These are phyloP conservation scores for Lipomyces lipofer DNA, from an alignment of 805 yeast species.

Conservation along the genomic window DNA sequence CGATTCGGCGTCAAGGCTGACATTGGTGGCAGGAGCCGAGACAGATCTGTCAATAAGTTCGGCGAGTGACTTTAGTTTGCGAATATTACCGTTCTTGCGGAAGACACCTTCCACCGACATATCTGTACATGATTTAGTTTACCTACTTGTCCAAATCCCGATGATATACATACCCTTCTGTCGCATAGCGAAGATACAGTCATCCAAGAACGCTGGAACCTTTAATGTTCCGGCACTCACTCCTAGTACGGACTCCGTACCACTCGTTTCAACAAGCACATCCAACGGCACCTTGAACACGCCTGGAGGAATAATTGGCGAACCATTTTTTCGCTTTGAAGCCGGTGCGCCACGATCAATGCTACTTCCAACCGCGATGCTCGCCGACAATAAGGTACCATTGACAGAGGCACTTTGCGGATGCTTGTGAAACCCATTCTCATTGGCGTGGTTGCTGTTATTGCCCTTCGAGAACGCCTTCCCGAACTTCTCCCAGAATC, in stretches of 20 bases:
- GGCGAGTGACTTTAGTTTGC: constrained; percentile 70
- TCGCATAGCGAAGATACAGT: constrained; percentile 74
- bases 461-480: constrained; percentile 40
- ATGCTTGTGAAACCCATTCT: not conserved
- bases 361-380: not conserved
- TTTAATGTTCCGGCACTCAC: constrained; percentile 77
- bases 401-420: constrained; percentile 36
- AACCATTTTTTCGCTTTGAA: constrained; percentile 28
- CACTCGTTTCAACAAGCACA: constrained; percentile 63
- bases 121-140: too few relatives aligned
- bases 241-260: constrained; percentile 81
- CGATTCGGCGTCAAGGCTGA: constrained; percentile 52
- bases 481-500: constrained; percentile 52
- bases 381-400: constrained; percentile 14
- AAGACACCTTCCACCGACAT: constrained; percentile 94
- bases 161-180: constrained; percentile 94
- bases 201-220: constrained; percentile 86
- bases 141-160: too few relatives aligned
- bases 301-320: constrained; percentile 32
- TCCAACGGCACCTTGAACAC: constrained; percentile 83
- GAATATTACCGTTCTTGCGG: constrained; percentile 93
- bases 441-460: constrained; percentile 25
- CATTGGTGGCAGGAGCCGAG: constrained; percentile 54
- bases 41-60: constrained; percentile 68
- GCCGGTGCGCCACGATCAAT: constrained; percentile 20